These are phyloP conservation scores for Fagus sylvatica DNA, from an alignment of 306 rosid genomes.

Conservation along the genomic window DNA sequence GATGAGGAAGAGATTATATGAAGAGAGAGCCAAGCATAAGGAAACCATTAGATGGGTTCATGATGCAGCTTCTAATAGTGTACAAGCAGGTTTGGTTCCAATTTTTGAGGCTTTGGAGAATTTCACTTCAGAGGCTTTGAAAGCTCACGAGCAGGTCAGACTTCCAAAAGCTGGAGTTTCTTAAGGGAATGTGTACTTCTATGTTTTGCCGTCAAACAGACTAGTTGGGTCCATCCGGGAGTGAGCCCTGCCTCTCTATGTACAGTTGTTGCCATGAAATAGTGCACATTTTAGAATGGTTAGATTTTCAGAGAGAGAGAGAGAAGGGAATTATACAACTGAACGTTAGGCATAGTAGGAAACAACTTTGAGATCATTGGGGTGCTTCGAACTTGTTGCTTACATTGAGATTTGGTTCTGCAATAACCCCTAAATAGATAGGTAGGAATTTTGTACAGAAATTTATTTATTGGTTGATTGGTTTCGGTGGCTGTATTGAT, in stretches of 20 bases:
- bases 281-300: slow-evolving; percentile 24
- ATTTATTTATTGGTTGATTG: slow-evolving; percentile 71
- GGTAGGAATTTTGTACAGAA: slow-evolving; percentile 56
- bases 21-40: slow-evolving; percentile 78
- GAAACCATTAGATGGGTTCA: slow-evolving; percentile 72
- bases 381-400: slow-evolving; percentile 22
- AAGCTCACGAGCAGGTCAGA: slow-evolving; percentile 86
- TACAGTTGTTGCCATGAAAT: slow-evolving; percentile 9
- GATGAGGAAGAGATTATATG: slow-evolving; percentile 66
- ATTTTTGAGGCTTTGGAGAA: slow-evolving; percentile 80
- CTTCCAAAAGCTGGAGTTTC: slow-evolving; percentile 37
- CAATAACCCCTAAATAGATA: slow-evolving; percentile 40
- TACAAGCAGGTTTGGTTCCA: slow-evolving; percentile 83
- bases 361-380: slow-evolving; percentile 17
- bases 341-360: slow-evolving; percentile 37
- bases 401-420: slow-evolving; percentile 36
- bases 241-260: slow-evolving; percentile 14
- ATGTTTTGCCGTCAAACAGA: not conserved
- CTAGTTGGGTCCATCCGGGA: not conserved
- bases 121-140: slow-evolving; percentile 79
- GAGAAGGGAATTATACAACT: not conserved
- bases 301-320: slow-evolving; percentile 23
- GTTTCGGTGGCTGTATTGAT: slow-evolving; percentile 47
- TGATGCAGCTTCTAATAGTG: slow-evolving; percentile 73
- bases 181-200: not conserved